Percentiles rank a stretch among this genome's conserved stretches.
Evolutionary conservation across 164 flowering plant genomes (phyloP).

Genomic region (Tetrastigma voinierianum): DNA sequence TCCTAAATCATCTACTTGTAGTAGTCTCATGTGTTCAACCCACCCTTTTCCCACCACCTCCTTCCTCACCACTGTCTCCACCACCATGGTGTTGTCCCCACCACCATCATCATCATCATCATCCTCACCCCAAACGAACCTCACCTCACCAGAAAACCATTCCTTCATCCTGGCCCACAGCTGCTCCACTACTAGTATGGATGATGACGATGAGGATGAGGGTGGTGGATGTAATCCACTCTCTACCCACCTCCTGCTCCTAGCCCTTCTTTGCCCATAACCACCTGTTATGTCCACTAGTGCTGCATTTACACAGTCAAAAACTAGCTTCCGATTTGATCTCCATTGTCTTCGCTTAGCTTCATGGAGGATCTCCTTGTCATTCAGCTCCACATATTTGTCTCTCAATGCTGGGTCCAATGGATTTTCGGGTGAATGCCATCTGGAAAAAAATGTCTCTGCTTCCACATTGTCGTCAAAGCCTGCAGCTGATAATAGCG

Average conservation of each 20-base stretch:
- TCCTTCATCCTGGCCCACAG: conserved; percentile 44
- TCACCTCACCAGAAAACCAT: conserved; percentile 37
- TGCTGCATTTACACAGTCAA: conserved; percentile 79
- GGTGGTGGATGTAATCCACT: too few species aligned
- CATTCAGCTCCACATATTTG: conserved; percentile 36
- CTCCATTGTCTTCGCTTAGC: conserved; percentile 60
- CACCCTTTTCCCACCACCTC: conserved; percentile 73
- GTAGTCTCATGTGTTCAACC: conserved; percentile 38
- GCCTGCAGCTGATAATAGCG: conserved; percentile 55
- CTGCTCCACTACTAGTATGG: conserved; percentile 29
- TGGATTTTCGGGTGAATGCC: conserved; percentile 78
- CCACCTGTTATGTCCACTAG: conserved; percentile 47
- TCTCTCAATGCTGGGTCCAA: conserved; percentile 70
- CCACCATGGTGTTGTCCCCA: conserved; percentile 57
- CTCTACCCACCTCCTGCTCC: conserved; percentile 5
- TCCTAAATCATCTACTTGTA: conserved; percentile 55
- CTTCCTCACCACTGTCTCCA: conserved; percentile 59
- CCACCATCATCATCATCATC: too few species aligned
- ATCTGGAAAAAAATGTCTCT: conserved; percentile 33
- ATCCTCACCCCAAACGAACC: conserved; percentile 26
- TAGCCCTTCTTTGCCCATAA: conserved; percentile 14
- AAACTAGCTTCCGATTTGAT: conserved; percentile 69
- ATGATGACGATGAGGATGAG: conserved; percentile 12
- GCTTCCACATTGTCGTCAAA: conserved; percentile 35
- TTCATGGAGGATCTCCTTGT: conserved; percentile 43